Conservation (phyloP, 2,329 filamentous ascomycete genomes). For the Cryphonectria parasitica region DNA sequence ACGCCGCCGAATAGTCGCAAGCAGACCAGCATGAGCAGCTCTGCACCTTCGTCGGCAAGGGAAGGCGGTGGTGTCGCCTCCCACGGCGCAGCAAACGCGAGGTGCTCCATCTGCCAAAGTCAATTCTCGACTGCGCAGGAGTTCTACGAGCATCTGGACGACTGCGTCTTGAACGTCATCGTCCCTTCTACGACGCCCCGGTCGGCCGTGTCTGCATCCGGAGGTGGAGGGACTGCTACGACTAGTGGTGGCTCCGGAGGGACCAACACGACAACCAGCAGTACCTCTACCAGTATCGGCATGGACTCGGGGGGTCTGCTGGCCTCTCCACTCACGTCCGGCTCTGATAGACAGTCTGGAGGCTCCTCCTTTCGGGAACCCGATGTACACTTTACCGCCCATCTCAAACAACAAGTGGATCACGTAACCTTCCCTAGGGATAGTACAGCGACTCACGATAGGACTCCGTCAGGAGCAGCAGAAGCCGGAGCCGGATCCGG, state of each 20-base stretch:
- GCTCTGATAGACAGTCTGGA: slow-evolving; percentile 32
- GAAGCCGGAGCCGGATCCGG: neutral
- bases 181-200: slow-evolving; percentile 49
- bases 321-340: slow-evolving; percentile 36
- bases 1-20: slow-evolving; percentile 88
- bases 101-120: slow-evolving; percentile 87
- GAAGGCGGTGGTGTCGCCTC: neutral
- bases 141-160: slow-evolving; percentile 93
- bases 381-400: neutral
- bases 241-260: slow-evolving; percentile 12
- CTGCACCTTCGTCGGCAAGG: slow-evolving; percentile 13
- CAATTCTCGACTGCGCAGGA: slow-evolving; percentile 85
- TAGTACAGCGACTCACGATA: neutral
- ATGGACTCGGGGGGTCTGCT: slow-evolving; percentile 33
- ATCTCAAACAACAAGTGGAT: slow-evolving; percentile 1
- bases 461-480: neutral
- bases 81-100: slow-evolving; percentile 63
- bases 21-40: slow-evolving; percentile 39
- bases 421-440: slow-evolving; percentile 8
- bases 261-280: slow-evolving; percentile 1
- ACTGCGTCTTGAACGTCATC: slow-evolving; percentile 64
- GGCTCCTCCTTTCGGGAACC: neutral
- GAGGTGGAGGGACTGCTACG: slow-evolving; percentile 23
- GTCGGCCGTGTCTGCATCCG: slow-evolving; percentile 31
- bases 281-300: slow-evolving; percentile 24